Base-by-base conservation (phyloP, 1,139 yeast species). In the Debaryomyces coudertii region DNA sequence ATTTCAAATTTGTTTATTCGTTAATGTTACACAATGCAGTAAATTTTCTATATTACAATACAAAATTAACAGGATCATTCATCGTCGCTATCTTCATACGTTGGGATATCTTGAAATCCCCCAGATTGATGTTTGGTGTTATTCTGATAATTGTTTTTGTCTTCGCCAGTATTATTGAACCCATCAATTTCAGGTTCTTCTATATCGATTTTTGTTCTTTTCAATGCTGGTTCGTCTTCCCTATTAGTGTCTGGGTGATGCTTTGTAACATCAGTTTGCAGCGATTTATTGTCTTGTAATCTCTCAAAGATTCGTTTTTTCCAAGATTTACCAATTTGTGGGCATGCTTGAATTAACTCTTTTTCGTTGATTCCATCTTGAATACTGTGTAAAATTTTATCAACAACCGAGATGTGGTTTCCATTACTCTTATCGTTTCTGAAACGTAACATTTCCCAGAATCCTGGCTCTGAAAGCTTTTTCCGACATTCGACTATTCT, bases 341-440 rank as follows among this genome's bases (percentile, higher is more conserved):
- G 68, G 52, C 79, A 74, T 7, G 69, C 55, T 2, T 71, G 79
- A 7, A 80, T 69, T 36, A 93, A 70, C 54, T 92, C 96, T 46
- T 88, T 87, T 53, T 87, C 83, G 15, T 82, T 75, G 2, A 93
- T 97, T 1, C 95, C 87, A 65, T 93, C 99, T 53, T 82, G 80
- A 42, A 95, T 93, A 61, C 96, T 86, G 51, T 84, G 82, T 43
- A 92, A 68, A 36, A 93, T 92, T 59, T 87, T 92, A 48, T 82
- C 83, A 11, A 90, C 97, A 16, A 88, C 90, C 15, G 84, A 72
- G 4, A 83, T 65, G 63, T 90, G 96, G 62, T 95, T 95, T 8
- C 96, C 98, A 58, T 87, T 86, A 20, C 80, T 68, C 62, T 95
- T 95, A 63, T 95, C 99, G 65, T 93, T 96, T 62, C 99, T 77